These are phyloP conservation scores for Canariomyces notabilis DNA, from an alignment of 2,329 filamentous ascomycete species.

Conservation along the genomic window DNA sequence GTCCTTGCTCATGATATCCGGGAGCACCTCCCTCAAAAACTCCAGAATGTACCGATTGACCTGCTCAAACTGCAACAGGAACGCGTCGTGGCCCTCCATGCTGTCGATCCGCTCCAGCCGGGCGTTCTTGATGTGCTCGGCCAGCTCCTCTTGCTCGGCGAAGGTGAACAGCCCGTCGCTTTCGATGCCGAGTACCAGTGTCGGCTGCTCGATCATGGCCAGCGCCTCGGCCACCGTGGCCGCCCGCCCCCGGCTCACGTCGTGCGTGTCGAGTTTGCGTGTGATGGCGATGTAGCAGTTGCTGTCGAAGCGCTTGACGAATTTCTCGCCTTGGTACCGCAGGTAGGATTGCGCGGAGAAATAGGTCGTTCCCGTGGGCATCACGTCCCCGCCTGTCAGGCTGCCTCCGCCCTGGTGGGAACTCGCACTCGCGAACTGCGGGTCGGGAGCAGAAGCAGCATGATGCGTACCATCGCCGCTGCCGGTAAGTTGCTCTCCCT, in stretches of 20 bases:
- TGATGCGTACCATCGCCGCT: not conserved
- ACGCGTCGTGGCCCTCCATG: constrained; percentile 93
- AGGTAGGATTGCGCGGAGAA: constrained; percentile 98
- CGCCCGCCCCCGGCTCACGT: constrained; percentile 77
- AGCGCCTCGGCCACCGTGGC: constrained; percentile 67
- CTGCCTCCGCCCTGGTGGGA: constrained; percentile 59
- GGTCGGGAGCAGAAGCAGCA: constrained; percentile 39
- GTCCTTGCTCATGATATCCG: constrained; percentile 76
- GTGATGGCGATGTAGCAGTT: constrained; percentile 99
- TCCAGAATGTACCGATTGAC: constrained; percentile 82
- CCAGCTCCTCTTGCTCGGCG: constrained; percentile 90
- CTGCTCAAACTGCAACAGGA: constrained; percentile 93
- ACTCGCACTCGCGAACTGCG: too few relatives aligned
- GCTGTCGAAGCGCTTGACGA: constrained; percentile 93
- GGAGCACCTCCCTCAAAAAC: constrained; percentile 77
- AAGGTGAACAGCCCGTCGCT: constrained; percentile 96
- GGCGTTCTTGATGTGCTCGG: constrained; percentile 71
- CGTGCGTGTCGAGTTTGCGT: constrained; percentile 94
- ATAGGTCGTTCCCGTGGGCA: constrained; percentile 67
- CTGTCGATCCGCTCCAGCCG: constrained; percentile 83
- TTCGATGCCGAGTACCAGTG: constrained; percentile 88
- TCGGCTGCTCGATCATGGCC: constrained; percentile 78
- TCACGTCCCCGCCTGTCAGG: constrained; percentile 46
- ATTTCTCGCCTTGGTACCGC: constrained; percentile 93
- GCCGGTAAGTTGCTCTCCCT: constrained; percentile 17